These are phyloP conservation scores for Thelonectria discophora DNA, from an alignment of 2,329 filamentous ascomycete genomes.

Conservation along the genomic window DNA sequence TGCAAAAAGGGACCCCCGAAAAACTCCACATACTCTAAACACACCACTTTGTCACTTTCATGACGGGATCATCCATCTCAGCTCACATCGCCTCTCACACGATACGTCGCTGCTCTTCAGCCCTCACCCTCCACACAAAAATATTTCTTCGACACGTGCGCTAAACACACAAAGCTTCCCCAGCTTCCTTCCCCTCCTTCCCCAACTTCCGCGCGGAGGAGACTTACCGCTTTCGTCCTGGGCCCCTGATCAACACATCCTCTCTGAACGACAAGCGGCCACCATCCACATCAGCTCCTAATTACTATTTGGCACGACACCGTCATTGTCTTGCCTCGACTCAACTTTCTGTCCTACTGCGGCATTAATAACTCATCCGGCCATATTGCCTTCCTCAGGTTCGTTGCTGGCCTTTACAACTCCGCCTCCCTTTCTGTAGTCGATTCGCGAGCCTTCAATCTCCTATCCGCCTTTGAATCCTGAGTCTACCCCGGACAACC, in stretches of 20 bases:
- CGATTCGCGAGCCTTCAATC: constrained; percentile 33
- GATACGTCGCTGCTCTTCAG: not conserved
- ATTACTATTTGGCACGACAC: not conserved
- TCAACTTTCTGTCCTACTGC: constrained; percentile 15
- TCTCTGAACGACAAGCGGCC: constrained; percentile 33
- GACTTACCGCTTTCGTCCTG: constrained; percentile 24
- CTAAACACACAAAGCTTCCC: not conserved
- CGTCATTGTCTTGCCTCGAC: constrained; percentile 22
- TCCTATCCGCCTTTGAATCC: constrained; percentile 1
- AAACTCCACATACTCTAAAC: not conserved
- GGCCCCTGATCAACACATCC: constrained; percentile 27
- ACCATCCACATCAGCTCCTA: constrained; percentile 30
- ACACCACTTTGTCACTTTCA: not conserved
- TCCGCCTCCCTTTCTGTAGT: constrained; percentile 9
- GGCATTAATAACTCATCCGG: constrained; percentile 21
- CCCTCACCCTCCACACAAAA: not conserved
- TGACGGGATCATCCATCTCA: not conserved
- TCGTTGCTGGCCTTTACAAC: constrained; percentile 20
- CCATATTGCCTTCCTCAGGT: constrained; percentile 26
- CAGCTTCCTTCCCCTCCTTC: constrained; percentile 7
- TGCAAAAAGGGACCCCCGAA: not conserved
- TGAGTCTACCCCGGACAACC: constrained; percentile 14
- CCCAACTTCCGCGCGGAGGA: constrained; percentile 1
- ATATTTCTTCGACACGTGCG: not conserved
- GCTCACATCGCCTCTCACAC: not conserved